Percentiles rank a stretch among this genome's conserved stretches.
phyloP scores from a whole-genome alignment of 495 filamentous ascomycete species.

The Chaetomium cochliodes region DNA sequence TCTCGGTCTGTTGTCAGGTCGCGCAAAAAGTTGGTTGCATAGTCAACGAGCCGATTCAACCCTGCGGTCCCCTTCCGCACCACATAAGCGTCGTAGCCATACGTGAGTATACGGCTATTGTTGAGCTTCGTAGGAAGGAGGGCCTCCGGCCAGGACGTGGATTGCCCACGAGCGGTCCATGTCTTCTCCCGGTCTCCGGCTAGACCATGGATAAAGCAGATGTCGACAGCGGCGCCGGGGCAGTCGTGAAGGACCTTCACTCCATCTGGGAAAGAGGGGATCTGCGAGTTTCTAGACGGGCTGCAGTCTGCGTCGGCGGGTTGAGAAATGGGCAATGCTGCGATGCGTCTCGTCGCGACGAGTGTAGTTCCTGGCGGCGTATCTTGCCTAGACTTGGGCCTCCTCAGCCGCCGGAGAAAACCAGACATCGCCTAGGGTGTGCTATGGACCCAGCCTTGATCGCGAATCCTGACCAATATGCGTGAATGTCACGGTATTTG shows the following conservation, averaged over 20 bases:
- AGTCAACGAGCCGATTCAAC: constrained; percentile 25
- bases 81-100: constrained; percentile 35
- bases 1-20: constrained; percentile 19
- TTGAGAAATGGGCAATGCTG: constrained; percentile 11
- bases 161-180: constrained; percentile 28
- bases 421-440: no score
- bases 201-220: constrained; percentile 38
- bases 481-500: no score
- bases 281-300: constrained; percentile 7
- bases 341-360: constrained; percentile 4
- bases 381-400: no score
- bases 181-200: constrained; percentile 33
- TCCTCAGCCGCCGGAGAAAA: no score
- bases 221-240: constrained; percentile 24
- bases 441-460: no score
- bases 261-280: constrained; percentile 22
- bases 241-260: constrained; percentile 24
- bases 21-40: constrained; percentile 30
- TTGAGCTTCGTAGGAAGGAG: constrained; percentile 31
- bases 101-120: constrained; percentile 30
- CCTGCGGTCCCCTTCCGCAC: constrained; percentile 17
- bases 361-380: no score
- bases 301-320: constrained; percentile 15
- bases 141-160: constrained; percentile 31
- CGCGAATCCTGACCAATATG: no score